phyloP scores from a whole-genome alignment of 306 rosid genomes.

The Cyamopsis tetragonoloba region DNA sequence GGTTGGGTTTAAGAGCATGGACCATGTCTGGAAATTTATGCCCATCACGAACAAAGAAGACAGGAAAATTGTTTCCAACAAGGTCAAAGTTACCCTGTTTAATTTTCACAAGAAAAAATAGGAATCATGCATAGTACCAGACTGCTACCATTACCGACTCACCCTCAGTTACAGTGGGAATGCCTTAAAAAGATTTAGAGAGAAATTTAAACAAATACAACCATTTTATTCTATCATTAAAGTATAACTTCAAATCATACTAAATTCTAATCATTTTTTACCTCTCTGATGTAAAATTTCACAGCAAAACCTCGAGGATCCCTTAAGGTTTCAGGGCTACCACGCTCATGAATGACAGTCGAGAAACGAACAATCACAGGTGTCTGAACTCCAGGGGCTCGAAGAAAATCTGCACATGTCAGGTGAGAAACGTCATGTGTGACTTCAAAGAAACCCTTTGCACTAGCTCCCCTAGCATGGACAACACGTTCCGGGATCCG shows the following conservation, averaged over 20 bases:
- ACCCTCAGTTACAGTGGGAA: not conserved
- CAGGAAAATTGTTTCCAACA: constrained; percentile 91
- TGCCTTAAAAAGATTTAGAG: not conserved
- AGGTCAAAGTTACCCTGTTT: constrained; percentile 97
- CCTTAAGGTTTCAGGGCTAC: constrained; percentile 93
- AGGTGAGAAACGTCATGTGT: constrained; percentile 86
- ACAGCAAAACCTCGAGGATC: constrained; percentile 91
- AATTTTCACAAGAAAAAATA: constrained; percentile 38
- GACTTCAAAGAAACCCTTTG: constrained; percentile 98
- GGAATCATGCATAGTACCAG: constrained; percentile 39
- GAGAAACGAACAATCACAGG: constrained; percentile 93
- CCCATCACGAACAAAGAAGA: constrained; percentile 80
- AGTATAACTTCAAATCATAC: not conserved
- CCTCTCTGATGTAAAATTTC: constrained; percentile 91
- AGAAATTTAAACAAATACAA: not conserved
- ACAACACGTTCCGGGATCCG: constrained; percentile 94
- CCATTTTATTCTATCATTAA: not conserved
- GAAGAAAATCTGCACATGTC: constrained; percentile 90
- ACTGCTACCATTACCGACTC: not conserved
- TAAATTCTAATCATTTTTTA: constrained; percentile 13
- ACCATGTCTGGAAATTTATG: constrained; percentile 93
- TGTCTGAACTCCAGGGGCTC: constrained; percentile 95
- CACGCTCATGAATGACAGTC: constrained; percentile 94
- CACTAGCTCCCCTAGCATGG: constrained; percentile 99
- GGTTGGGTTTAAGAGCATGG: constrained; percentile 92